Evolutionary conservation across 371 early-diverging fungal genomes (phyloP).

Genomic region (Mortierella sp.): DNA sequence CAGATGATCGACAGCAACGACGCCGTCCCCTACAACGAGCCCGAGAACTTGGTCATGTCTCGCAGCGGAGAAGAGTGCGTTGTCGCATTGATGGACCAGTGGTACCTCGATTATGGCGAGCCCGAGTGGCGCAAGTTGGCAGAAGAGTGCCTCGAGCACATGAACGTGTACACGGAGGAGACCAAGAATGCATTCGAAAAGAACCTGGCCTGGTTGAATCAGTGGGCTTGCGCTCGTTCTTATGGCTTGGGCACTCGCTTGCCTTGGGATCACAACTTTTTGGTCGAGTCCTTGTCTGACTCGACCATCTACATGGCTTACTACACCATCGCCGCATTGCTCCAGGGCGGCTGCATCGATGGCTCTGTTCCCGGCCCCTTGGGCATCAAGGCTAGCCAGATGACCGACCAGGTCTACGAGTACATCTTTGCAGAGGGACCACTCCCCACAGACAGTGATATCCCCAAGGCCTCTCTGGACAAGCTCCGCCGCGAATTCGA

Average conservation of each 20-base stretch:
- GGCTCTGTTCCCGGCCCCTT: conserved; percentile 87
- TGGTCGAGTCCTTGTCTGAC: conserved; percentile 99
- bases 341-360: conserved; percentile 91
- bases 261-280: conserved; percentile 97
- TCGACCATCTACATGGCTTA: conserved; percentile 99
- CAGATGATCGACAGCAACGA: conserved; percentile 74
- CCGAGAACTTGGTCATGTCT: conserved; percentile 95
- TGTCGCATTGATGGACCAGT: conserved; percentile 98
- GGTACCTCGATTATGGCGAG: conserved; percentile 99
- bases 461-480: conserved; percentile 74
- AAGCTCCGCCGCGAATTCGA: conserved; percentile 88
- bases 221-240: conserved; percentile 99
- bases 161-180: conserved; percentile 90
- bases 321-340: conserved; percentile 97
- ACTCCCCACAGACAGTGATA: conserved; percentile 67
- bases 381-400: conserved; percentile 83
- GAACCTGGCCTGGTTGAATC: conserved; percentile 95
- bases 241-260: conserved; percentile 98
- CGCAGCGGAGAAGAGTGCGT: conserved; percentile 99
- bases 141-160: conserved; percentile 79
- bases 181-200: conserved; percentile 90
- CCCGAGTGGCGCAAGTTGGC: conserved; percentile 88
- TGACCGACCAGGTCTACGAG: conserved; percentile 97
- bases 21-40: conserved; percentile 96
- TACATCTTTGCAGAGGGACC: conserved; percentile 88